Evolutionary conservation across 2,329 filamentous ascomycete species (phyloP), one percentile per base, ranked within the genome.

Genomic region (Seiridium cupressi): DNA sequence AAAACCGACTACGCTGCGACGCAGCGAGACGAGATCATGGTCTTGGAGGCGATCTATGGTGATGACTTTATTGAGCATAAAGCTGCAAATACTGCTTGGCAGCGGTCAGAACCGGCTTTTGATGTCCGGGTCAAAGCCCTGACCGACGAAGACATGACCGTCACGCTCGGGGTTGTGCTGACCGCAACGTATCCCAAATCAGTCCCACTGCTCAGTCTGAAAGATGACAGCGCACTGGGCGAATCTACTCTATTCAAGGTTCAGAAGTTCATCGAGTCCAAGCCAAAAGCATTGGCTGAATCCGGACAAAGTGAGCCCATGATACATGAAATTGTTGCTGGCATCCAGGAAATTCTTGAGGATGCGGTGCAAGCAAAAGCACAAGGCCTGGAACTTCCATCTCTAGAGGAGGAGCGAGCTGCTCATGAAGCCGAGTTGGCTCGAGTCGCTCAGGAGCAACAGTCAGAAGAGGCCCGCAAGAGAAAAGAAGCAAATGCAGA

Each of bases 141-240:
- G 3, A 88, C 87, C 0, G 89, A 95, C 69, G 82, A 87, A 44
- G 89, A 93, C 54, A 84, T 92, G 62, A 83, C 82, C 34, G 81
- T 93, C 44, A 87, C 86, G 2, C 77, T 98, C n/a, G 83, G 85
- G 53, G 92, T 96, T 57, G 89, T 91, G 59, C 80, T 98, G 65
- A 95, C 92, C 7, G 90, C 93, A 5, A 96, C 93, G 0, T 98
- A 98, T 72, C 95, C 94, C 3, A 96, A 92, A 71, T 90, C 92
- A 1, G 79, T 87, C 1, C 93, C 93, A 1, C 78, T 92, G 9
- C 76, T 97, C 11, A 86, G 83, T 4, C 71, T 96, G 49, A 89
- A 90, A 64, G 81, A 87, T 58, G 77, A 87, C 47, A 79, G 81
- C 34, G 81, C 84, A 49, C 79, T 97, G 59, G 87, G 87, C 48